These are phyloP conservation scores for Dichotomopilus funicola DNA, from an alignment of 2,329 filamentous ascomycete genomes.

Conservation along the genomic window DNA sequence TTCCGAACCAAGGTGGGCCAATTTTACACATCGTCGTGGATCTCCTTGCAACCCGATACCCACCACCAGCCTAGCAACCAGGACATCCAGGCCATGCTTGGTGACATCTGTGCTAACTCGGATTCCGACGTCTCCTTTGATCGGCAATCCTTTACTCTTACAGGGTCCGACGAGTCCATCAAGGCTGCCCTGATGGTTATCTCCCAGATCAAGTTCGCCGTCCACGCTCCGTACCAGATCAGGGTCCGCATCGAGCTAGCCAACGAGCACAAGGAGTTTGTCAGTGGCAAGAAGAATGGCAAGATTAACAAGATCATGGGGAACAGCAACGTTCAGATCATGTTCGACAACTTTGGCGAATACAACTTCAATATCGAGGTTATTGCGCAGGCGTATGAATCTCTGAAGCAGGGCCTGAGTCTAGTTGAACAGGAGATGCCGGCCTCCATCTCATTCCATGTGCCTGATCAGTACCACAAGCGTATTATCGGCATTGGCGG, in stretches of 20 bases:
- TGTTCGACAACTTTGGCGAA: conserved; percentile 98
- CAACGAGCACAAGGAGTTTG: conserved; percentile 99
- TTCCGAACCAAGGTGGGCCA: conserved; percentile 64
- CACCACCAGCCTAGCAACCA: conserved; percentile 50
- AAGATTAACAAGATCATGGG: conserved; percentile 99
- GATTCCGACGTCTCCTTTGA: conserved; percentile 93
- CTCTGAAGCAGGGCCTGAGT: conserved; percentile 84
- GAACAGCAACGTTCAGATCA: conserved; percentile 97
- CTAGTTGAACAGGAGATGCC: conserved; percentile 99
- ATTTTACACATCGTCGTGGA: conserved; percentile 97
- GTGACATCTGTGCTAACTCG: conserved; percentile 93
- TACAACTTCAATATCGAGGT: conserved; percentile 99
- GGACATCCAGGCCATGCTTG: conserved; percentile 85
- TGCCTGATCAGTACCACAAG: conserved; percentile 98
- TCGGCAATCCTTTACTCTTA: conserved; percentile 87
- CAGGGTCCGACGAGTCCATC: conserved; percentile 91
- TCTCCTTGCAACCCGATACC: conserved; percentile 69
- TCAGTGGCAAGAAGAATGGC: conserved; percentile 98
- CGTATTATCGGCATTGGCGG: conserved; percentile 98
- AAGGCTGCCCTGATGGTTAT: conserved; percentile 94
- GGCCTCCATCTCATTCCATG: conserved; percentile 97
- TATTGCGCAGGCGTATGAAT: conserved; percentile 84
- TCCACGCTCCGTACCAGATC: conserved; percentile 83
- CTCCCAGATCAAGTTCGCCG: conserved; percentile 82
- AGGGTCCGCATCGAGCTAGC: conserved; percentile 97